A percentile compares a stretch with the other conserved stretches of the same genome.
Conservation (phyloP, 345 rosid genomes). For the Heritiera littoralis region DNA sequence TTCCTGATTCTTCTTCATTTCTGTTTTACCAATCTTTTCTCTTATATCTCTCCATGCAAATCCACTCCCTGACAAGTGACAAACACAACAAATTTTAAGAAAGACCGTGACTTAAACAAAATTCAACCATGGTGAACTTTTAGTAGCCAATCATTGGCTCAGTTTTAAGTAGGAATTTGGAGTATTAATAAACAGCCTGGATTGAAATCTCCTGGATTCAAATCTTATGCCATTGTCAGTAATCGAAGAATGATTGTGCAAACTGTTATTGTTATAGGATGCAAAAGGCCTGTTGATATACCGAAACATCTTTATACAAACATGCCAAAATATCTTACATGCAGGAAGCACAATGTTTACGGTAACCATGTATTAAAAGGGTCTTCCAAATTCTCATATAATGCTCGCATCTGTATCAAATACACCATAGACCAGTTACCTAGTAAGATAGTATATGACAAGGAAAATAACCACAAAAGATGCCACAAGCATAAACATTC, state of each 20-base stretch:
- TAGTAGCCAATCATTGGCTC: not conserved
- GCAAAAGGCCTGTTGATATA: slow-evolving; percentile 4
- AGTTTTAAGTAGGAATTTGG: not conserved
- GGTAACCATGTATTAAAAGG: slow-evolving; percentile 15
- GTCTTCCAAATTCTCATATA: slow-evolving; percentile 28
- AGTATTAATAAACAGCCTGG: not conserved
- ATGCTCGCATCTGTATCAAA: slow-evolving; percentile 19
- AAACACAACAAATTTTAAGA: not conserved
- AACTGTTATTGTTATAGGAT: not conserved
- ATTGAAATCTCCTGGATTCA: not conserved
- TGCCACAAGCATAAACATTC: slow-evolving; percentile 85
- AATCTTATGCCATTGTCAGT: not conserved
- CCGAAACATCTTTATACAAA: slow-evolving; percentile 35
- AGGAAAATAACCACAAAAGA: slow-evolving; percentile 82
- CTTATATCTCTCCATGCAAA: not conserved
- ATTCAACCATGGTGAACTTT: not conserved
- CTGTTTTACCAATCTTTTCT: not conserved
- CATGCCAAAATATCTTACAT: slow-evolving; percentile 27
- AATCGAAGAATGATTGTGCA: not conserved
- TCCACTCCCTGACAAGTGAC: not conserved
- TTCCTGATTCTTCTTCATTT: not conserved
- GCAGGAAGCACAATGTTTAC: slow-evolving; percentile 25
- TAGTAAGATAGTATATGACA: slow-evolving; percentile 77
- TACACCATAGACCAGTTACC: slow-evolving; percentile 37
- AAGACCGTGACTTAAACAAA: not conserved